phyloP scores from a whole-genome alignment of 495 filamentous ascomycete species.

The Penicillium canescens region DNA sequence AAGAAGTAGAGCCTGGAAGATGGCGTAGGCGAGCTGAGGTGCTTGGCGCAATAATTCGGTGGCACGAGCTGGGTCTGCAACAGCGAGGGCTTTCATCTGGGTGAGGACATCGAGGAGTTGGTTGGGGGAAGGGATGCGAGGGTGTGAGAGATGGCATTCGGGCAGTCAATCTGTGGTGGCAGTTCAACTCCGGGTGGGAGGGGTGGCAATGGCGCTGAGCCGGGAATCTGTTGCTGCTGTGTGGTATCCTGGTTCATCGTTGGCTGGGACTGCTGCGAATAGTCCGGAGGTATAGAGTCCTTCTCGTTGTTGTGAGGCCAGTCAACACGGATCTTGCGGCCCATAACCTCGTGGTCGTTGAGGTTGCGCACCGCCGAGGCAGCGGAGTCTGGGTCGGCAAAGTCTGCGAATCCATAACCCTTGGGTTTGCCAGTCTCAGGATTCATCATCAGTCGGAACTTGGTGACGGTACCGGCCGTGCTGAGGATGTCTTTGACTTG shows the following conservation, averaged over 20 bases:
- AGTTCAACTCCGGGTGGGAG: conserved; percentile 84
- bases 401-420: conserved; percentile 96
- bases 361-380: conserved; percentile 94
- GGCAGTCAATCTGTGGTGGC: conserved; percentile 74
- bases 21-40: conserved; percentile 90
- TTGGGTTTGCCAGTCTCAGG: conserved; percentile 93
- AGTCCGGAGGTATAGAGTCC: conserved; percentile 62
- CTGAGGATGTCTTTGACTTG: conserved; percentile 90
- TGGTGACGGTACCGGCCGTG: conserved; percentile 82
- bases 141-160: conserved; percentile 88
- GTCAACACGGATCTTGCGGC: conserved; percentile 89
- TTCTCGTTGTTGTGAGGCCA: conserved; percentile 89
- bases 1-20: conserved; percentile 91
- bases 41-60: conserved; percentile 86
- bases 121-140: conserved; percentile 80
- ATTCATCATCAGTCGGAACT: conserved; percentile 93
- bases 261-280: conserved; percentile 37
- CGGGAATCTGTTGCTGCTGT: conserved; percentile 26
- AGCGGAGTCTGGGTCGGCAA: conserved; percentile 84
- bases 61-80: conserved; percentile 76
- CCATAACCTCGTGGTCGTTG: conserved; percentile 95
- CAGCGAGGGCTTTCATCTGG: conserved; percentile 89
- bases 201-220: conserved; percentile 60
- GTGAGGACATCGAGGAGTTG: conserved; percentile 92
- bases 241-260: conserved; percentile 20